Base-by-base conservation (phyloP, 495 filamentous ascomycete genomes). In the Parathielavia hyrcaniae region DNA sequence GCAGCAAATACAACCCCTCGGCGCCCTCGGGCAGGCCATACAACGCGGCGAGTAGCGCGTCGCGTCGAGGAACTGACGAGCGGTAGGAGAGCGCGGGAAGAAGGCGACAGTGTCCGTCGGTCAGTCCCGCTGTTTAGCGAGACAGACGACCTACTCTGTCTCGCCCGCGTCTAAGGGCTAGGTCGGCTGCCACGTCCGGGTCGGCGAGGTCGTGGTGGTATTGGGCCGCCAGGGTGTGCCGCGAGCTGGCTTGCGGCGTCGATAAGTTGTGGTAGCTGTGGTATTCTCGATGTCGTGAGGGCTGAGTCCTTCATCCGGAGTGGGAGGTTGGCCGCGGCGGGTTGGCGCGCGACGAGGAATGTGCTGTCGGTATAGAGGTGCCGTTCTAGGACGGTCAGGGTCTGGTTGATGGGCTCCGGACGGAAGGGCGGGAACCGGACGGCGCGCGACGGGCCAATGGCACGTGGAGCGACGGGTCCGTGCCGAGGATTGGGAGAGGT, bases 1-100 rank as follows among this genome's bases (percentile, higher is more conserved):
- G 32, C 16, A 52, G 5, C 32, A 14, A 47, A 19, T 39, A 58
- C 17, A 51, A 58, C 40, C 17, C 56, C 49, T 58, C 56, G 7
- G n/a, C 34, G 1, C 38, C 39, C 12, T 14, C 20, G 4, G 49
- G 49, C 16, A 58, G 22, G 6, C 39, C 16, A 16, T 47, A 48
- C 2, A 52, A 58, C 12, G 43, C 3, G 11, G 5, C 19, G 20
- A 20, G 17, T 1, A 53, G 4, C 0, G 8, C 19, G 1, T 11
- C 0, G 8, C 19, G 1, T 11, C 19, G 7, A 58, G 0, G 5
- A 46, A 34, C 11, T 1, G 11, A 0, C 5, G 0, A 0, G 49
- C 41, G 14, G 16, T 19, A 0, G 38, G 9, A 0, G 32, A 39
- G 41, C 39, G 7, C 2, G 56, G 56, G 9, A 58, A 7, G 19